Evolutionary conservation across 2,329 filamentous ascomycete genomes (phyloP), one percentile per base, ranked within the genome.

Genomic region (Bipolaris sorokiniana): DNA sequence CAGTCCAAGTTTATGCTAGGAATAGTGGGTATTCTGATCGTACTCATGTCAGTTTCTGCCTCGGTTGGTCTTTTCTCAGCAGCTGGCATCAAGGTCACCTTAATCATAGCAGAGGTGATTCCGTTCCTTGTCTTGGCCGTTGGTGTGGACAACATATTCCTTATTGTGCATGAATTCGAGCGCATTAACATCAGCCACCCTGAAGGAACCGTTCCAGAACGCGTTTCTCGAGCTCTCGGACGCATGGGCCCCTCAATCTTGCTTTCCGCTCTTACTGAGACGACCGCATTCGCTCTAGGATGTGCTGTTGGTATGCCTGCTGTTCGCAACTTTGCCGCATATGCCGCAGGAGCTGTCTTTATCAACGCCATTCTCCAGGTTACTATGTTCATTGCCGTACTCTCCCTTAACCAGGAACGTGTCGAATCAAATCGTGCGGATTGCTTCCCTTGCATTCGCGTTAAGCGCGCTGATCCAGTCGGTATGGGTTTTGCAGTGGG

Each of bases 41-140:
- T 99, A 5, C 80, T 99, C 62, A 96, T 99, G 92, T 98, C 94
- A 1, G 97, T 99, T 46, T 91, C 90, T 15, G 92, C 95, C 1
- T 97, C 94, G 0, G 94, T 99, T 51, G 95, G 95, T 0, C 81
- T 99, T 40, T 99, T 98, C 72, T 97, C 95, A 0, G 95, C 92
- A 74, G 85, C 88, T 36, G 93, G 93, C 1, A 86, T 99, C 70
- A 97, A 96, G 78, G 95, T 94, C 13, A 99, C 95, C 0, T 82
- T 99, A 64, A 99, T 99, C 70, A 99, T 99, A 59, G 94, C 96
- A 4, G 95, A 99, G 73, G 95, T 99, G 59, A 99, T 99, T 63
- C 95, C 95, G 0, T 99, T 99, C 77, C 88, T 99, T 63, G 94
- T 99, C 9, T 81, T 99, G 18, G 95, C 95, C 11, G 93, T 99